These are phyloP conservation scores for Exophiala calicioides DNA, from an alignment of 2,329 filamentous ascomycete genomes.

Conservation along the genomic window DNA sequence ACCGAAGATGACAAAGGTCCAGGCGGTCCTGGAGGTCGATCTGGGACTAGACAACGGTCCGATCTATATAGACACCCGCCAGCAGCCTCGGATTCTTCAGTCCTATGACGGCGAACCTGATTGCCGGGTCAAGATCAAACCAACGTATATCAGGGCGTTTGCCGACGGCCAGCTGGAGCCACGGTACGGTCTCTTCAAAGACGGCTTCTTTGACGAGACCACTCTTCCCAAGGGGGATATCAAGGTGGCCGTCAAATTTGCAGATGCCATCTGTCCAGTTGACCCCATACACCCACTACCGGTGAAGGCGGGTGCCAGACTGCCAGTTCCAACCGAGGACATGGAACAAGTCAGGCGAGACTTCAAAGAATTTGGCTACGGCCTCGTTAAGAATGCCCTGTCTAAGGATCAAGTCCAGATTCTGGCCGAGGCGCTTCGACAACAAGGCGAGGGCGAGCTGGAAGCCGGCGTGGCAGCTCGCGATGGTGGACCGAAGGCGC, in stretches of 20 bases:
- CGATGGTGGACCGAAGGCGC: constrained; percentile 12
- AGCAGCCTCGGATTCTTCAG: constrained; percentile 28
- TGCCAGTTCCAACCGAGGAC: constrained; percentile 14
- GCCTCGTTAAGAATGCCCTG: constrained; percentile 18
- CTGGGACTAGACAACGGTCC: constrained; percentile 20
- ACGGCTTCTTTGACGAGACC: constrained; percentile 30
- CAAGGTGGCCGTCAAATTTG: constrained; percentile 33
- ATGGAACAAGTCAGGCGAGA: constrained; percentile 16
- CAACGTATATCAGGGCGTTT: constrained; percentile 32
- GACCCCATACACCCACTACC: constrained; percentile 24
- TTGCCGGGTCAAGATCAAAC: constrained; percentile 30
- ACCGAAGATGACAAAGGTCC: constrained; percentile 14
- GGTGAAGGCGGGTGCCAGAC: constrained; percentile 41
- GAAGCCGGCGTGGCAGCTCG: constrained; percentile 7
- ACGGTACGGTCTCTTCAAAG: constrained; percentile 34
- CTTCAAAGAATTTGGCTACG: constrained; percentile 14
- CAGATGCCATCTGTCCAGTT: constrained; percentile 31
- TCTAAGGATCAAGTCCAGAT: constrained; percentile 6
- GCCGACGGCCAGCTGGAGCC: constrained; percentile 33
- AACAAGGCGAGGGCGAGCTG: constrained; percentile 12
- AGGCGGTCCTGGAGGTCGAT: constrained; percentile 14
- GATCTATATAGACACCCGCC: constrained; percentile 33
- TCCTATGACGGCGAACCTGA: constrained; percentile 29
- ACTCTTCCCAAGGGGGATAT: constrained; percentile 31
- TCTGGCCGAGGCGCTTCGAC: not conserved